Percentiles rank a stretch among this genome's conserved stretches.
phyloP scores from a whole-genome alignment of 169 alveolate genomes.

The Theileria annulata region DNA sequence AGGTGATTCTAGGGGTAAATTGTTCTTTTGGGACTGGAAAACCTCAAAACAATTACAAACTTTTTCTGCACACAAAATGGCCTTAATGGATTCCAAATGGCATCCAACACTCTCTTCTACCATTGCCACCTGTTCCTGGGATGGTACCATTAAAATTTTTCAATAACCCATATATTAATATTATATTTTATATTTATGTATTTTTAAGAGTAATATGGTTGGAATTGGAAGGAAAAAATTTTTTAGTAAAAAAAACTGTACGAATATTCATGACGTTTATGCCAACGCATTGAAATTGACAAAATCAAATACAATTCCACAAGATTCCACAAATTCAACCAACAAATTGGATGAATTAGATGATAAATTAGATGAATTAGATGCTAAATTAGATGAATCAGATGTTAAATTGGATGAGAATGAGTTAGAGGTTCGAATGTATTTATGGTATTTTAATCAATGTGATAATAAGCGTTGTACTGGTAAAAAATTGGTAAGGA shows the following conservation, averaged over 20 bases:
- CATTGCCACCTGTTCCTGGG: slow-evolving; percentile 97
- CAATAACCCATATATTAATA: slow-evolving; percentile 76
- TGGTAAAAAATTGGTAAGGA: slow-evolving; percentile 88
- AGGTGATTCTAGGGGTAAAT: slow-evolving; percentile 95
- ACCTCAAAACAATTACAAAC: slow-evolving; percentile 88
- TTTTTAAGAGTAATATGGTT: slow-evolving; percentile 6
- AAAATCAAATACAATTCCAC: not conserved
- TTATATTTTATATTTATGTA: not conserved
- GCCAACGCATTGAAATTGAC: slow-evolving; percentile 55
- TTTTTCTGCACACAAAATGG: slow-evolving; percentile 91
- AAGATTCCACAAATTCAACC: not conserved
- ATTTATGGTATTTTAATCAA: slow-evolving; percentile 92
- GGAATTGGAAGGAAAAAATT: not conserved
- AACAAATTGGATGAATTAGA: too few relatives aligned
- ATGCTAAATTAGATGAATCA: not conserved
- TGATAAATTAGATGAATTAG: slow-evolving; percentile 3
- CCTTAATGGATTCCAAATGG: slow-evolving; percentile 94
- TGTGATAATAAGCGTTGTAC: slow-evolving; percentile 93
- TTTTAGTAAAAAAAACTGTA: not conserved
- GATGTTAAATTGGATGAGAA: too few relatives aligned
- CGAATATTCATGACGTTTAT: slow-evolving; percentile 62
- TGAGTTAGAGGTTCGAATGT: slow-evolving; percentile 71
- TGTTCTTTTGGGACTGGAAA: slow-evolving; percentile 97
- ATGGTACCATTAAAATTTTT: slow-evolving; percentile 94
- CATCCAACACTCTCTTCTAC: slow-evolving; percentile 92